Base-by-base conservation (phyloP, 108 stramenopile genomes). In the Skeletonema marinoi region DNA sequence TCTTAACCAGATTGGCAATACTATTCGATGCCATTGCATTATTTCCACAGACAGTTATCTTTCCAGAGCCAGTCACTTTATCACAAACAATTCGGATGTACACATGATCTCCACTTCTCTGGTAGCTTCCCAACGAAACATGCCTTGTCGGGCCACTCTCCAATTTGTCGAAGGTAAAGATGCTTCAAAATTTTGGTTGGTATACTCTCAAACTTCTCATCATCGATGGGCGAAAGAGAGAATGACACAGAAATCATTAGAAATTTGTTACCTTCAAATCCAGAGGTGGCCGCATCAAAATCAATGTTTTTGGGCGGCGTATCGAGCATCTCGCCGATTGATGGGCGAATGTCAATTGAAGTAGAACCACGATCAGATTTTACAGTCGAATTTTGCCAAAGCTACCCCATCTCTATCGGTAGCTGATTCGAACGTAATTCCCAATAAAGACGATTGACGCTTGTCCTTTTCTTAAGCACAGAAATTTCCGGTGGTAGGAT, bases 381-480 rank as follows among this genome's bases (percentile, higher is more conserved):
- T 30, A 95, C 77, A n/a, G 36, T 95, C 90, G 29, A 95, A 81
- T 32, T 89, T 88, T 6, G 87, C 90, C 21, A 82, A 59, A 61
- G 91, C 54, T 14, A 88, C 70, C 3, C 89, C 92, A 70, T 95
- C 94, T 65, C 88, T 85, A 66, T 95, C 89, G 7, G 91, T 90
- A 59, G 82, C 59, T 12, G 77, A 70, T 6, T 84, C 67, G 71
- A 93, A 95, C 17, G 91, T 85, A n/a, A 95, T 60, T 60, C 13
- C 83, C 84, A 29, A 95, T 29, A 33, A 69, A 63, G n/a, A 66
- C 81, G 30, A 62, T 71, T 6, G 85, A 73, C 1, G 61, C 54
- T 72, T 88, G 77, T 3, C 82, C 89, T 14, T 75, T 68, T 35
- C n/a, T 84, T 86, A 11, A 95, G 65, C 64, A 76, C 83, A 10